phyloP scores from a whole-genome alignment of 306 rosid species.

The Carpinus viminea region DNA sequence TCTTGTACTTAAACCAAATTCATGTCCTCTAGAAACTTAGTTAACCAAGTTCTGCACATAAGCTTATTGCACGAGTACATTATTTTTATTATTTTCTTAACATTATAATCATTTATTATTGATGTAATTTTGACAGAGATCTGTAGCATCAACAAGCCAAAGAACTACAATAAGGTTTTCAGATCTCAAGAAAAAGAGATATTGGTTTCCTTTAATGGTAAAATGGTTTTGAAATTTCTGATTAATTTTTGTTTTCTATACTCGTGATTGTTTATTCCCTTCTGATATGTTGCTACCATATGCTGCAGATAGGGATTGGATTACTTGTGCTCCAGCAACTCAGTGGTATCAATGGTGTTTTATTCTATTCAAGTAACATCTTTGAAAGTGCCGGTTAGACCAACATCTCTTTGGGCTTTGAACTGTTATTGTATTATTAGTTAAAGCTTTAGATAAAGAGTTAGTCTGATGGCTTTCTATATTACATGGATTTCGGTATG shows the following conservation, averaged over 20 bases:
- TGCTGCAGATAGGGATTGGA: slow-evolving; percentile 73
- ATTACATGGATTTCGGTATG: slow-evolving; percentile 15
- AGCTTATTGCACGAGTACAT: slow-evolving; percentile 15
- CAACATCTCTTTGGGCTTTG: slow-evolving; percentile 14
- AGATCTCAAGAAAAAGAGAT: slow-evolving; percentile 78
- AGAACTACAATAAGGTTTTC: slow-evolving; percentile 63
- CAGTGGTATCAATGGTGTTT: slow-evolving; percentile 77
- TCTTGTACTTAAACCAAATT: background rate
- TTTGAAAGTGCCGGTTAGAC: slow-evolving; percentile 72
- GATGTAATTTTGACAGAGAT: slow-evolving; percentile 45
- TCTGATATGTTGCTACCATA: slow-evolving; percentile 15
- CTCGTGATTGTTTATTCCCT: slow-evolving; percentile 11
- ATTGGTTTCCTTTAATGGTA: slow-evolving; percentile 86
- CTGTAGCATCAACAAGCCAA: slow-evolving; percentile 58
- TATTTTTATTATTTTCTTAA: slow-evolving; percentile 1
- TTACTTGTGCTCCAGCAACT: slow-evolving; percentile 79
- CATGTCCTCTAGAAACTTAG: slow-evolving; percentile 1
- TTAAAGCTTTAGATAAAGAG: background rate
- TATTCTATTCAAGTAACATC: slow-evolving; percentile 84
- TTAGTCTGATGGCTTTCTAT: too few relatives aligned
- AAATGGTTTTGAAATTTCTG: background rate
- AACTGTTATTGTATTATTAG: background rate
- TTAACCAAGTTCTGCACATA: background rate
- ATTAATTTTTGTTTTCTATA: slow-evolving; percentile 18
- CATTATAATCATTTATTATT: slow-evolving; percentile 23